A percentile compares a stretch with the other conserved stretches of the same genome.
These are phyloP conservation scores for Ogataea trehaloabstinens DNA, from an alignment of 805 yeast genomes.

Conservation along the genomic window DNA sequence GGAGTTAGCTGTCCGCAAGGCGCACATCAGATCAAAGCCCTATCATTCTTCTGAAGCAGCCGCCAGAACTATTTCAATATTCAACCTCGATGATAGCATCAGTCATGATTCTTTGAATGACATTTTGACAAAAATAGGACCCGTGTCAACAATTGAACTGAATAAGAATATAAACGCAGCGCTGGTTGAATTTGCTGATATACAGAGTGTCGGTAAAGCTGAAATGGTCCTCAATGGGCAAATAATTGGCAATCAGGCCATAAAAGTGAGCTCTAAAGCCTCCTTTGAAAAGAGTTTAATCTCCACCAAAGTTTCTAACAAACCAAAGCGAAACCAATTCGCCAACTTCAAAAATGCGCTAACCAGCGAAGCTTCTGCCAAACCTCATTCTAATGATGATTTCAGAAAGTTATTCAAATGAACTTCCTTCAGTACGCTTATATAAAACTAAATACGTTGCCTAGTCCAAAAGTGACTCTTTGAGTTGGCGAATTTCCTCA, in stretches of 20 bases:
- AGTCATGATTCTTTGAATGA: conserved; percentile 34
- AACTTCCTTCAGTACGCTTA: too few species aligned
- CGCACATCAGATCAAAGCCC: conserved; percentile 5
- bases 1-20: conserved; percentile 38
- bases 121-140: conserved; percentile 34
- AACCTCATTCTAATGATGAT: conserved; percentile 36
- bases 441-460: not conserved
- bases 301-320: not conserved
- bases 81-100: conserved; percentile 36
- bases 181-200: conserved; percentile 43
- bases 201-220: conserved; percentile 51
- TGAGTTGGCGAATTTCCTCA: conserved; percentile 52
- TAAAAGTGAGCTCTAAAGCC: conserved; percentile 32
- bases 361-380: not conserved
- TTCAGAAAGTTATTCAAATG: conserved; percentile 35
- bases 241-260: conserved; percentile 32
- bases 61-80: conserved; percentile 23
- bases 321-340: not conserved
- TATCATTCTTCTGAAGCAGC: not conserved
- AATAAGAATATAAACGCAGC: conserved; percentile 49
- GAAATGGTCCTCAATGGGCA: conserved; percentile 41
- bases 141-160: conserved; percentile 41
- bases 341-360: not conserved
- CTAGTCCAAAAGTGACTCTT: conserved; percentile 37
- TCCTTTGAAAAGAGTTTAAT: conserved; percentile 25